These are phyloP conservation scores for Astragalus glycyphyllos DNA, from an alignment of 306 rosid genomes.

Conservation along the genomic window DNA sequence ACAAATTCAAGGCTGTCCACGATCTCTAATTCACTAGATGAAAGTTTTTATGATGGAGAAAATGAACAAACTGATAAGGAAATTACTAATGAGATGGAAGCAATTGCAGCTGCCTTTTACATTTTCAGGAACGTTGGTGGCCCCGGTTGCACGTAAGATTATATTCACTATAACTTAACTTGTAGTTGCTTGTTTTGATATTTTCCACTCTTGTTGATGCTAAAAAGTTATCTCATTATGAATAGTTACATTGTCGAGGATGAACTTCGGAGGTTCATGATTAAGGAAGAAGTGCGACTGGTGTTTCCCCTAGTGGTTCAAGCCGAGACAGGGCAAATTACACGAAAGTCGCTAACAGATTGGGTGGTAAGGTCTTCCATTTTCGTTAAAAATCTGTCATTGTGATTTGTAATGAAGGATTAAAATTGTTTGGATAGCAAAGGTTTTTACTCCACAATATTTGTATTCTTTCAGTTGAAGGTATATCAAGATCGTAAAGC, in stretches of 20 bases:
- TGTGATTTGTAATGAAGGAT: neutral
- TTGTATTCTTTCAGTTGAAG: constrained; percentile 67
- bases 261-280: constrained; percentile 81
- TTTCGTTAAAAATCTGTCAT: neutral
- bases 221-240: constrained; percentile 29
- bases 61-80: constrained; percentile 64
- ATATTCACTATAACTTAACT: constrained; percentile 9
- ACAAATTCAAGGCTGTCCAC: constrained; percentile 81
- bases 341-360: constrained; percentile 67
- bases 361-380: constrained; percentile 78
- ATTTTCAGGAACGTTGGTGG: constrained; percentile 79
- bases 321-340: constrained; percentile 58
- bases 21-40: constrained; percentile 66
- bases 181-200: constrained; percentile 9
- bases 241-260: constrained; percentile 74
- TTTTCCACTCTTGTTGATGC: constrained; percentile 27
- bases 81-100: constrained; percentile 94
- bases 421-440: constrained; percentile 16
- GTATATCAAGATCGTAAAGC: constrained; percentile 85
- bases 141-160: constrained; percentile 69
- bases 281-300: constrained; percentile 76
- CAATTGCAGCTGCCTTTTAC: constrained; percentile 75
- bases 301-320: constrained; percentile 68
- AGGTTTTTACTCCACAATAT: constrained; percentile 15
- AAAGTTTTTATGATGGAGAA: constrained; percentile 55